phyloP scores from a whole-genome alignment of 306 rosid genomes.

The Corylus heterophylla region DNA sequence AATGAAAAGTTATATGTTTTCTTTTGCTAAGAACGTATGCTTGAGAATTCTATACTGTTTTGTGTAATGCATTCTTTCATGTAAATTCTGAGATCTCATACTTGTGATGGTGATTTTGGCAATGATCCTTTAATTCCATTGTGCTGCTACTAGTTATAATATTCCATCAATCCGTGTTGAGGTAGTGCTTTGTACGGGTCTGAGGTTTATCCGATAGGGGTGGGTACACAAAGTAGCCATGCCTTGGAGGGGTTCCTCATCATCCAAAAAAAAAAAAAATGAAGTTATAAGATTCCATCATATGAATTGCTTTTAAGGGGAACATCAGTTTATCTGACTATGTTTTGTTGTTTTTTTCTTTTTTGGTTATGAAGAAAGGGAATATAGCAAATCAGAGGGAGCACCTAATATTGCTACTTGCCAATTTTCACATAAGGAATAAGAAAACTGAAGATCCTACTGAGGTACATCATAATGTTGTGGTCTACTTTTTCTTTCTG shows the following conservation, averaged over 20 bases:
- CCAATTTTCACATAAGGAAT: constrained; percentile 68
- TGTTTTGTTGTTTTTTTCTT: constrained; percentile 13
- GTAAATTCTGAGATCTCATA: neutral
- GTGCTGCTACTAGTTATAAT: neutral
- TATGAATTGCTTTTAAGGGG: constrained; percentile 11
- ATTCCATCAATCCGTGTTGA: neutral
- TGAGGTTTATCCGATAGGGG: no score
- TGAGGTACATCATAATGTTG: constrained; percentile 44
- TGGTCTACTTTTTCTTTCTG: neutral
- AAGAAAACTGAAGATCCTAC: constrained; percentile 29
- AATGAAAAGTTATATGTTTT: neutral
- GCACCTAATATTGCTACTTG: constrained; percentile 88
- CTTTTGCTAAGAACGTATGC: neutral
- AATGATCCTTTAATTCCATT: neutral
- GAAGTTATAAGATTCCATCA: neutral
- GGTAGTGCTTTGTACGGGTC: no score
- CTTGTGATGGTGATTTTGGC: neutral
- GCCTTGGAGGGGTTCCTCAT: no score
- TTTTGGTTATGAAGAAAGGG: constrained; percentile 75
- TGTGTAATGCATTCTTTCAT: no score
- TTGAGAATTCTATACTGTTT: neutral
- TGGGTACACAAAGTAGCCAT: no score
- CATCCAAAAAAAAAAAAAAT: no score
- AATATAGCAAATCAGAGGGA: constrained; percentile 98
- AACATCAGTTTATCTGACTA: constrained; percentile 26